These are phyloP conservation scores for Claviceps arundinis DNA, from an alignment of 2,329 filamentous ascomycete species.

Conservation along the genomic window DNA sequence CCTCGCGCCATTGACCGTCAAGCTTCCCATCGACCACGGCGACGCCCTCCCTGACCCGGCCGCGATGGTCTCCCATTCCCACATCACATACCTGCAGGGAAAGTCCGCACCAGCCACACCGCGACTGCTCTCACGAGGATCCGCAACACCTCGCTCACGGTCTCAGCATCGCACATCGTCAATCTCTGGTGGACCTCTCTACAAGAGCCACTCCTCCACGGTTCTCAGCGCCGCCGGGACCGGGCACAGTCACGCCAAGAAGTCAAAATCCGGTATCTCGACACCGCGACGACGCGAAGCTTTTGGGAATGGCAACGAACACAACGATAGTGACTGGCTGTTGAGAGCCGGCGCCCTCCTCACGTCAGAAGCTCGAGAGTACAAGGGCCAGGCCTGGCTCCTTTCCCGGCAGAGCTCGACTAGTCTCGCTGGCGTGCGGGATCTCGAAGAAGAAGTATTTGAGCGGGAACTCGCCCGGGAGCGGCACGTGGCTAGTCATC, in stretches of 20 bases:
- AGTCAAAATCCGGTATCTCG: conserved; percentile 16
- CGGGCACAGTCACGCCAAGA: conserved; percentile 4
- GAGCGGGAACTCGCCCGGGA: conserved; percentile 39
- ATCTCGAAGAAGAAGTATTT: conserved; percentile 39
- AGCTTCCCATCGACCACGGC: conserved; percentile 43
- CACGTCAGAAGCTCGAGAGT: conserved; percentile 48
- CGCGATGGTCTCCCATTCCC: conserved; percentile 14
- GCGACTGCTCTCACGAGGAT: conserved; percentile 42
- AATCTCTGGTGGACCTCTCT: conserved; percentile 23
- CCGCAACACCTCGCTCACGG: conserved; percentile 35
- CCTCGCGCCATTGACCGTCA: conserved; percentile 50
- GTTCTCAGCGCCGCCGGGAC: conserved; percentile 27
- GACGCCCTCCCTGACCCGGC: conserved; percentile 30
- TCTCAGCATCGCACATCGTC: conserved; percentile 30
- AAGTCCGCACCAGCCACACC: conserved; percentile 53
- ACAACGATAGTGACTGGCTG: conserved; percentile 49
- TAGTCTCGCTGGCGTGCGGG: conserved; percentile 38
- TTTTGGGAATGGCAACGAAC: conserved; percentile 20
- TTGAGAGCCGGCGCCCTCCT: conserved; percentile 49
- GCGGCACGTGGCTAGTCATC: conserved; percentile 34
- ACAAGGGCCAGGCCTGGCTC: conserved; percentile 57
- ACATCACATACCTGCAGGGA: conserved; percentile 43
- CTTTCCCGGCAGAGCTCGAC: conserved; percentile 52
- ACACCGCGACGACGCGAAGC: conserved; percentile 22
- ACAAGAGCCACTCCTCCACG: conserved; percentile 51